These are phyloP conservation scores for Fusarium musae DNA, from an alignment of 2,329 filamentous ascomycete genomes.

Conservation along the genomic window DNA sequence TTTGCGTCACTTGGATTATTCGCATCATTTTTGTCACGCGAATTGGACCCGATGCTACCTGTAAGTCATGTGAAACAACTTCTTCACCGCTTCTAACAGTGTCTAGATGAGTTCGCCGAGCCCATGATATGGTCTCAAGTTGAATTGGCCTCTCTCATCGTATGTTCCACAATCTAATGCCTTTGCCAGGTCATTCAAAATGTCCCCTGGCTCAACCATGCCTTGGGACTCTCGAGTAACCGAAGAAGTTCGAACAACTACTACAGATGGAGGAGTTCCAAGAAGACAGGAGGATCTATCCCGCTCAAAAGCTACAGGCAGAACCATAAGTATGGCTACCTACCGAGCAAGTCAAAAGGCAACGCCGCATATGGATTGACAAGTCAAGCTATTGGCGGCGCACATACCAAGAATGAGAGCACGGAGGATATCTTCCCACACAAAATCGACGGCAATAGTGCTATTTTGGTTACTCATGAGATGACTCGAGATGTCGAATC, in stretches of 20 bases:
- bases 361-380: slow-evolving; percentile 22
- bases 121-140: slow-evolving; percentile 48
- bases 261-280: slow-evolving; percentile 13
- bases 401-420: slow-evolving; percentile 36
- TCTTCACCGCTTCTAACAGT: neutral
- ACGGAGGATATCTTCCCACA: slow-evolving; percentile 38
- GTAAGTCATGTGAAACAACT: slow-evolving; percentile 25
- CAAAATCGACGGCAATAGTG: slow-evolving; percentile 30
- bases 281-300: slow-evolving; percentile 21
- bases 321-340: slow-evolving; percentile 18
- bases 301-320: slow-evolving; percentile 31
- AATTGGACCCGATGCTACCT: slow-evolving; percentile 41
- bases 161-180: slow-evolving; percentile 49
- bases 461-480: slow-evolving; percentile 37
- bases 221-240: slow-evolving; percentile 43
- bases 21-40: slow-evolving; percentile 42
- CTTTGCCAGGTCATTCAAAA: slow-evolving; percentile 45
- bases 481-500: slow-evolving; percentile 27
- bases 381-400: slow-evolving; percentile 28
- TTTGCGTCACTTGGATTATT: slow-evolving; percentile 44
- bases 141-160: slow-evolving; percentile 47
- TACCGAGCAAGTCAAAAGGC: slow-evolving; percentile 19
- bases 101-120: slow-evolving; percentile 40
- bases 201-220: slow-evolving; percentile 45
- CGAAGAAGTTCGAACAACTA: slow-evolving; percentile 24